Evolutionary conservation across 345 rosid species (phyloP).

Genomic region (Linum lewisii): DNA sequence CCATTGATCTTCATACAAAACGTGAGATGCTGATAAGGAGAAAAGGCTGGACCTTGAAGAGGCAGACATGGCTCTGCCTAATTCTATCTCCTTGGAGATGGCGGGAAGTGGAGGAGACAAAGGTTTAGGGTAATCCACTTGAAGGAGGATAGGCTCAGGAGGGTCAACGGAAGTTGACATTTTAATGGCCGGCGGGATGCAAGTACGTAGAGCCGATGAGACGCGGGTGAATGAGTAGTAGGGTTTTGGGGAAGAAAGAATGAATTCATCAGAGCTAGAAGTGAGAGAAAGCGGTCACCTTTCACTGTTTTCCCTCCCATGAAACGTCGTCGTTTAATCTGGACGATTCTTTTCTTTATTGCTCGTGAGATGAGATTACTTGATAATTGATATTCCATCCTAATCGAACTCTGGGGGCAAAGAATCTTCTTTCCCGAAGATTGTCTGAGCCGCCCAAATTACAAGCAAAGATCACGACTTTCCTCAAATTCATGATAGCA

Average conservation of each 20-base stretch:
- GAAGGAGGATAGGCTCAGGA: neutral
- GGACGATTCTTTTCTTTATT: too few relatives aligned
- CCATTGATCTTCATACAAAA: constrained; percentile 77
- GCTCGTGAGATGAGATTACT: too few relatives aligned
- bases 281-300: too few relatives aligned
- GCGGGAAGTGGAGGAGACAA: constrained; percentile 60
- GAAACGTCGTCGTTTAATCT: too few relatives aligned
- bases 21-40: constrained; percentile 31
- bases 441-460: neutral
- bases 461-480: neutral
- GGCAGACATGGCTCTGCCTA: constrained; percentile 68
- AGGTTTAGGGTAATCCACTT: constrained; percentile 22
- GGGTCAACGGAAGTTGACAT: neutral
- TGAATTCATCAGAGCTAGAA: neutral
- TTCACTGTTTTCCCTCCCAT: too few relatives aligned
- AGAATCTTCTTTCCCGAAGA: neutral
- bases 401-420: neutral
- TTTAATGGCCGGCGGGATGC: neutral
- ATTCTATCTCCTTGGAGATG: constrained; percentile 62
- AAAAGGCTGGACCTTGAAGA: constrained; percentile 64
- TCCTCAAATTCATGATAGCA: neutral
- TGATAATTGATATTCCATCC: too few relatives aligned
- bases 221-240: neutral
- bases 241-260: neutral
- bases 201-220: neutral